Evolutionary conservation across 768 basidiomycete genomes (phyloP).

Genomic region (Inosperma sp.): DNA sequence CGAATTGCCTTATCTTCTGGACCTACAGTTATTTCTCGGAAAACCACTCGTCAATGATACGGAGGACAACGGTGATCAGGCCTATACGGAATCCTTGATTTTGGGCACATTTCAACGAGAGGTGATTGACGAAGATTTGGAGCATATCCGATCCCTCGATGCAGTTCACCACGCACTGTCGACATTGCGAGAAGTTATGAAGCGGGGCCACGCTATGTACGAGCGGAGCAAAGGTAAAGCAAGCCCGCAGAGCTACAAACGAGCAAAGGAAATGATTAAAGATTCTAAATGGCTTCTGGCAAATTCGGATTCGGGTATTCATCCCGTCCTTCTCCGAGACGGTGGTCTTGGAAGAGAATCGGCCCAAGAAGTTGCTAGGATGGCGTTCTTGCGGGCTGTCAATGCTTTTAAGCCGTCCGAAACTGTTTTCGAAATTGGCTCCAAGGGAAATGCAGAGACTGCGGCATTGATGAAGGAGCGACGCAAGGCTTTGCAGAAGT

Average conservation of each 20-base stretch:
- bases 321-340: conserved; percentile 58
- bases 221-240: conserved; percentile 92
- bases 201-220: conserved; percentile 87
- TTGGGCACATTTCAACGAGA: conserved; percentile 82
- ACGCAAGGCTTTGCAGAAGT: conserved; percentile 69
- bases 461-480: conserved; percentile 85
- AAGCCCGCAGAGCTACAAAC: conserved; percentile 75
- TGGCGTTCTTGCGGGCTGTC: conserved; percentile 66
- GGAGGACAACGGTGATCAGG: conserved; percentile 47
- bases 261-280: conserved; percentile 84
- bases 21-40: conserved; percentile 88
- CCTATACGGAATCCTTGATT: conserved; percentile 68
- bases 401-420: conserved; percentile 81
- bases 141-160: conserved; percentile 68
- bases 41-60: conserved; percentile 64
- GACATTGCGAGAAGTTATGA: conserved; percentile 74
- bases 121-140: conserved; percentile 76
- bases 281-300: conserved; percentile 66
- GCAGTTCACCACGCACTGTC: conserved; percentile 59
- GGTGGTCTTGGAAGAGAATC: conserved; percentile 28
- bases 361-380: conserved; percentile 49
- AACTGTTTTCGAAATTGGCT: conserved; percentile 87
- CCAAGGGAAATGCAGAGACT: conserved; percentile 59
- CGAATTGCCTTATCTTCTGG: conserved; percentile 87
- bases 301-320: conserved; percentile 57